phyloP scores from a whole-genome alignment of 2,329 filamentous ascomycete species.

The Emericellopsis atlantica region DNA sequence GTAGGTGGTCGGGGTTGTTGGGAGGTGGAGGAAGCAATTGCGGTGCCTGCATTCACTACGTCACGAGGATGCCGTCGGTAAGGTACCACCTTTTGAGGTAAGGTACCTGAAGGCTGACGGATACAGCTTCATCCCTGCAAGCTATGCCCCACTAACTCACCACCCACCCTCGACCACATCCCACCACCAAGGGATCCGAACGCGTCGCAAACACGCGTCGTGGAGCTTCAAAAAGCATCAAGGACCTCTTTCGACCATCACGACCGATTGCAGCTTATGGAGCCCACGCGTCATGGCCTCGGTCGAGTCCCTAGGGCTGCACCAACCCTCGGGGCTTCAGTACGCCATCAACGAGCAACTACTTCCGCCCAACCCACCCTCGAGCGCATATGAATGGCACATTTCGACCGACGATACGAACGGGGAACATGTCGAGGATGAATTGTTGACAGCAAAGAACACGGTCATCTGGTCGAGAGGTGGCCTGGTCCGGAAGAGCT shows the following conservation, averaged over 20 bases:
- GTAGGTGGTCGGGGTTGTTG: not conserved
- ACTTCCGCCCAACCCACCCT: constrained; percentile 52
- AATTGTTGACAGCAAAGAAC: constrained; percentile 62
- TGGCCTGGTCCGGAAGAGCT: constrained; percentile 71
- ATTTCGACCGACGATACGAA: constrained; percentile 31
- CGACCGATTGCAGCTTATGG: constrained; percentile 15
- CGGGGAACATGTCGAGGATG: constrained; percentile 50
- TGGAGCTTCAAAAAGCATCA: too few relatives aligned
- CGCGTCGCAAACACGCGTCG: not conserved
- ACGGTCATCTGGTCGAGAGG: constrained; percentile 86
- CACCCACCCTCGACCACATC: not conserved
- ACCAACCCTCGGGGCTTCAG: constrained; percentile 72
- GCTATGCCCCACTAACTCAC: not conserved
- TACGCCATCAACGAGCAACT: constrained; percentile 75
- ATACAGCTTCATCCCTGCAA: not conserved
- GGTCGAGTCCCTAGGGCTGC: constrained; percentile 80
- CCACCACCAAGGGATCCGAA: not conserved
- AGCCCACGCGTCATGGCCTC: constrained; percentile 57
- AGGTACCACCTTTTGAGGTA: too few relatives aligned
- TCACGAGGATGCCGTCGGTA: not conserved
- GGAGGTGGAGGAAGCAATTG: not conserved
- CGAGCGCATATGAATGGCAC: constrained; percentile 65
- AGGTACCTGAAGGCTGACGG: not conserved
- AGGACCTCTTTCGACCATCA: not conserved
- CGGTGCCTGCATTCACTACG: not conserved